Base-by-base conservation (phyloP, 495 filamentous ascomycete species). In the Tricharina praecox region DNA sequence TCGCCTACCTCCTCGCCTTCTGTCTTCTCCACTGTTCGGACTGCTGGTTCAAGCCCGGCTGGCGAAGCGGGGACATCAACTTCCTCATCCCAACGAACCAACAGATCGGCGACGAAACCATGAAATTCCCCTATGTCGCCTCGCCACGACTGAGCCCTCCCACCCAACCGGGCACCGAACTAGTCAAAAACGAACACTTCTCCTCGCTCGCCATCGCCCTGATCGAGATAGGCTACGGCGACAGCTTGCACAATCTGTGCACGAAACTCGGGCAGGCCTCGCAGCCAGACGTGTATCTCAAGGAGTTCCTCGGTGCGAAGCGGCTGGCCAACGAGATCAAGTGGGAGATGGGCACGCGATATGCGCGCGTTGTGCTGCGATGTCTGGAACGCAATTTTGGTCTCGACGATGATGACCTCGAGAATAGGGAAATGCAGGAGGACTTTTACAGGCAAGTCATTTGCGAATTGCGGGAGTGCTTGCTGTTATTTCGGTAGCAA, bases 371-470 rank as follows among this genome's bases (percentile, higher is more conserved):
- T 15, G 48, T 36, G 3, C 43, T 15, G 8, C 41, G 41, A 15
- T 50, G 51, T 23, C 23, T 53, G 0, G 42, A 30, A 35, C 47
- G 48, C 19, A 26, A 46, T 18, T 51, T 51, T 24, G 41, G 48
- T 28, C 47, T 41, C 8, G 10, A 25, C 9, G 48, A 28, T n/a
- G 5, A 2, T 0, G 41, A 53, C 28, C 21, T 50, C 20, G 25
- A 35, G 13, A 47, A 47, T 23, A n/a, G 4, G 18, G 35, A 47
- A 32, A 20, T 53, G 3, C 48, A 47, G 15, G 23, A 36, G 11
- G 23, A 23, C 41, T 53, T 51, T 16, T 50, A 42, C 7, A n/a
- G 38, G 18, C 20, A 51, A 21, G 48, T 50, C 16, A 36, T 50
- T 18, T 41, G 21, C 24, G 41, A 46, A 34, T 36, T 53, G 15